Evolutionary conservation across 2,329 filamentous ascomycete genomes (phyloP).

Genomic region (Westerdykella ornata): DNA sequence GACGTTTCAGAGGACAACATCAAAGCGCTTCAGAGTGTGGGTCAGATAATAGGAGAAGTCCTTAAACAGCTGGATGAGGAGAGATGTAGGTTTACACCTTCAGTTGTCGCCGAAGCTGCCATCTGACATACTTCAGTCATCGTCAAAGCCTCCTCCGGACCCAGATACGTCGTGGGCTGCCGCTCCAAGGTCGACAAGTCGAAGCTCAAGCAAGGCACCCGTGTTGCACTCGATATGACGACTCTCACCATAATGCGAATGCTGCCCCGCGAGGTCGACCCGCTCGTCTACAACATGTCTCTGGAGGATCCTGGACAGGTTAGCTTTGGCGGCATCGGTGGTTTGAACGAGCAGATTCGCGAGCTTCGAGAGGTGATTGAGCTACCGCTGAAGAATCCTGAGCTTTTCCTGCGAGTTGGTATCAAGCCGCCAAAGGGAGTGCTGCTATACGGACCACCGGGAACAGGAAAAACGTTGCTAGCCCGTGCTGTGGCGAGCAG

Average conservation of each 20-base stretch:
- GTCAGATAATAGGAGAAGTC: conserved; percentile 98
- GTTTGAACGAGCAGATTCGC: conserved; percentile 95
- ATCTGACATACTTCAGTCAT: conserved; percentile 59
- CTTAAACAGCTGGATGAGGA: conserved; percentile 98
- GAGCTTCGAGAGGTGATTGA: conserved; percentile 97
- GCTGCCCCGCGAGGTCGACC: conserved; percentile 96
- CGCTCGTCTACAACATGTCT: conserved; percentile 99
- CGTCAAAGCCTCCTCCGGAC: conserved; percentile 94
- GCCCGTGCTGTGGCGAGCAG: conserved; percentile 93
- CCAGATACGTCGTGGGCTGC: conserved; percentile 96
- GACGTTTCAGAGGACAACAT: conserved; percentile 98
- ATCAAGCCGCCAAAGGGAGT: conserved; percentile 99
- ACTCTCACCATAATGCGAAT: conserved; percentile 99
- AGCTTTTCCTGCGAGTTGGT: conserved; percentile 90
- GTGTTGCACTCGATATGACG: conserved; percentile 97
- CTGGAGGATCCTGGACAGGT: conserved; percentile 95
- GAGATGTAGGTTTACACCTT: conserved; percentile 70
- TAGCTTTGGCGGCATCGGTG: conserved; percentile 95
- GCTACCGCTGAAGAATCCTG: conserved; percentile 94
- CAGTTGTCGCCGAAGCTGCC: conserved; percentile 1
- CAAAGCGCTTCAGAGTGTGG: conserved; percentile 97
- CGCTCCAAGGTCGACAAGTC: conserved; percentile 95
- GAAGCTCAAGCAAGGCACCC: conserved; percentile 96
- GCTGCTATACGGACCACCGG: conserved; percentile 88
- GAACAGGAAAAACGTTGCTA: conserved; percentile 92